Evolutionary conservation across 2,329 filamentous ascomycete species (phyloP).

Genomic region (Stagonosporopsis cucurbitacearum): DNA sequence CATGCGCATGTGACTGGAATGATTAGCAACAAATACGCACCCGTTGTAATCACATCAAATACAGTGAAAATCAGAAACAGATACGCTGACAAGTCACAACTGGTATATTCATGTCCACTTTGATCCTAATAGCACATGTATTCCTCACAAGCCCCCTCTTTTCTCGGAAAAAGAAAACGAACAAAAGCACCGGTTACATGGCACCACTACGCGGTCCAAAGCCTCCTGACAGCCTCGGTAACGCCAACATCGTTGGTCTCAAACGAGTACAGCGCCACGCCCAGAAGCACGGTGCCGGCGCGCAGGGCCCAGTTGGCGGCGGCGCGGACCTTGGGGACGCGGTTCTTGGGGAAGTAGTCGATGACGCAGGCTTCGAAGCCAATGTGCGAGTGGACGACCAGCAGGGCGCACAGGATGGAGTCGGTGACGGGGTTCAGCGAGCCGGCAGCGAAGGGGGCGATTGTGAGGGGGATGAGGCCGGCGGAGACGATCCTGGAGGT

Average conservation of each 20-base stretch:
- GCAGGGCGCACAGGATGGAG: conserved; percentile 78
- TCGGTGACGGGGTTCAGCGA: conserved; percentile 89
- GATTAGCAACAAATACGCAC: too few relatives aligned
- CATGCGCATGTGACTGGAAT: too few relatives aligned
- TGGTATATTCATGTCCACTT: conserved; percentile 1
- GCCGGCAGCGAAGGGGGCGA: conserved; percentile 90
- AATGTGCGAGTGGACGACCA: conserved; percentile 93
- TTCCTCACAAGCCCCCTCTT: conserved; percentile 15
- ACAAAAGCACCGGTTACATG: background rate
- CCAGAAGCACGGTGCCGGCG: conserved; percentile 77
- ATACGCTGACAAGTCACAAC: background rate
- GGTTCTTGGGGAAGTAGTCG: conserved; percentile 84
- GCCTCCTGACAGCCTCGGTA: conserved; percentile 83
- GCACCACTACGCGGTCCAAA: conserved; percentile 77
- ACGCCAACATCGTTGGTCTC: conserved; percentile 98
- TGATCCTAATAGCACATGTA: conserved; percentile 18
- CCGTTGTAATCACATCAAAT: background rate
- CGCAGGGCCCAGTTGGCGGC: conserved; percentile 80
- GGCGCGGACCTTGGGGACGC: conserved; percentile 71
- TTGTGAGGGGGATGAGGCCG: conserved; percentile 81
- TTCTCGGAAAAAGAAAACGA: too few relatives aligned
- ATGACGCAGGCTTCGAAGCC: conserved; percentile 88
- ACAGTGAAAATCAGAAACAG: background rate
- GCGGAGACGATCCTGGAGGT: conserved; percentile 71
- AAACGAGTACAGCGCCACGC: conserved; percentile 93